Conservation (phyloP, 2,329 filamentous ascomycete species). For the Penicillium nordicum region DNA sequence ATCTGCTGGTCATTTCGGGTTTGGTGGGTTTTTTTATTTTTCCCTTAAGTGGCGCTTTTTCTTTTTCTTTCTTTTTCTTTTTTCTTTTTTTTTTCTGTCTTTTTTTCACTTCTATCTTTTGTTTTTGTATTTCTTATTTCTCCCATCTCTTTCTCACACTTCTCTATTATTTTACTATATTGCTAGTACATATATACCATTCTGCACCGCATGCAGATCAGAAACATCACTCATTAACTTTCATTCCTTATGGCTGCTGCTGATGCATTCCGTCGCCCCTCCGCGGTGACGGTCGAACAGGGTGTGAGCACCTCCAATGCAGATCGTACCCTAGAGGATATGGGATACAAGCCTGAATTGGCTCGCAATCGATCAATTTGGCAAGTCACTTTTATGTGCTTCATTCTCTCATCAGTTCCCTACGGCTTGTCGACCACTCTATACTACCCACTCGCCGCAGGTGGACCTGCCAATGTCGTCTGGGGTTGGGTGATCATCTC, state of each 20-base stretch:
- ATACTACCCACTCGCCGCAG: constrained; percentile 65
- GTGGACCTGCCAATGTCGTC: constrained; percentile 65
- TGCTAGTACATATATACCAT: neutral
- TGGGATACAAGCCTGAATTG: constrained; percentile 64
- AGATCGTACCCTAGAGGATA: constrained; percentile 27
- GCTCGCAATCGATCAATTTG: constrained; percentile 54
- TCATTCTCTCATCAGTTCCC: constrained; percentile 68
- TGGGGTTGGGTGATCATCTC: constrained; percentile 67
- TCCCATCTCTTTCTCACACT: neutral
- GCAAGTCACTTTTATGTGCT: constrained; percentile 36
- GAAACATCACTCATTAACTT: neutral
- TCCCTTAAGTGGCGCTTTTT: neutral
- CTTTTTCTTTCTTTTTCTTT: neutral
- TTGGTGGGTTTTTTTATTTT: neutral
- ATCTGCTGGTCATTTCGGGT: constrained; percentile 3
- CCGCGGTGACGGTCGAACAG: constrained; percentile 12
- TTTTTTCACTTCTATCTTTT: neutral
- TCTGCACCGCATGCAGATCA: constrained; percentile 1
- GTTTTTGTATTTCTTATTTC: neutral
- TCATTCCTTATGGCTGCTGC: constrained; percentile 11
- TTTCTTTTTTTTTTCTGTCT: neutral
- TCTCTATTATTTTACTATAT: neutral
- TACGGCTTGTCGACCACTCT: constrained; percentile 65
- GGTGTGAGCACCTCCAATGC: constrained; percentile 16
- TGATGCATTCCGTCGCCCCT: constrained; percentile 11